Conservation (phyloP, 495 filamentous ascomycete genomes). For the Filosporella fistucella region DNA sequence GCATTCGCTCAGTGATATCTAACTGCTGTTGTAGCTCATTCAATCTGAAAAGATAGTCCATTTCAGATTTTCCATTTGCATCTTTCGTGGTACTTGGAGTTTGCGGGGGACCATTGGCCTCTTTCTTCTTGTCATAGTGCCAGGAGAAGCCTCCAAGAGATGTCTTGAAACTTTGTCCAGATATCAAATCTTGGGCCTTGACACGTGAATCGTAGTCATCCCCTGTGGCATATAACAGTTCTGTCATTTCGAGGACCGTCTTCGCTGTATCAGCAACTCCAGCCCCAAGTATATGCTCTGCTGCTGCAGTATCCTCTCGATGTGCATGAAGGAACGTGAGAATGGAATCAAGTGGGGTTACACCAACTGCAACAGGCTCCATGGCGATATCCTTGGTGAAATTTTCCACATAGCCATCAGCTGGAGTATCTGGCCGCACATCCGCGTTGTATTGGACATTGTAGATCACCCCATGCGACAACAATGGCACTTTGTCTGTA, state of each 20-base stretch:
- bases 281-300: slow-evolving; percentile 1
- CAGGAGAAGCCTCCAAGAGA: not conserved
- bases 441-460: slow-evolving; percentile 33
- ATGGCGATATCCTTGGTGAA: slow-evolving; percentile 11
- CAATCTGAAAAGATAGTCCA: slow-evolving; percentile 5
- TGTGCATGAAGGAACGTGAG: slow-evolving; percentile 31
- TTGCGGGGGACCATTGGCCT: not conserved
- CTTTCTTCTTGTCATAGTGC: slow-evolving; percentile 6
- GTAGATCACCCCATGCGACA: slow-evolving; percentile 45
- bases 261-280: not conserved
- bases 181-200: slow-evolving; percentile 8
- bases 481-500: not conserved
- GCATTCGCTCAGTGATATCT: slow-evolving; percentile 13
- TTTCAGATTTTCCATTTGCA: not conserved
- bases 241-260: not conserved
- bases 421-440: slow-evolving; percentile 22
- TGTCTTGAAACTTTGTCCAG: not conserved
- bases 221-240: slow-evolving; percentile 7
- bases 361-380: slow-evolving; percentile 36
- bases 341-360: slow-evolving; percentile 40
- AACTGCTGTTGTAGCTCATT: slow-evolving; percentile 12
- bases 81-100: not conserved
- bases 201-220: slow-evolving; percentile 5
- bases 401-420: slow-evolving; percentile 25
- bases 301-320: not conserved